Evolutionary conservation across 768 basidiomycete species (phyloP), one percentile per base, ranked within the genome.

Genomic region (Kwoniella bestiolae): DNA sequence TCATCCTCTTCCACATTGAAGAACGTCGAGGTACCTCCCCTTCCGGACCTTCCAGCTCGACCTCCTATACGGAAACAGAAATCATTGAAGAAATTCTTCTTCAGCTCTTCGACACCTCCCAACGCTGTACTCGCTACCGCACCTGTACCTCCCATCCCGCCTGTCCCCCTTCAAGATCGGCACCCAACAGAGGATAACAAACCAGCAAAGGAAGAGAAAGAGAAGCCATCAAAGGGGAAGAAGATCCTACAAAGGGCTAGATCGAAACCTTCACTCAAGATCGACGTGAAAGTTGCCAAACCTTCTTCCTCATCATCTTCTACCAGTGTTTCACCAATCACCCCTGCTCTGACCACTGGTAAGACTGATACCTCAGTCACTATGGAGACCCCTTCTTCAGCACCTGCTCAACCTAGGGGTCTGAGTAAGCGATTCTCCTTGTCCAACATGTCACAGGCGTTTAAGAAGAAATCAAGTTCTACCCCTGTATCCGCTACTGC

Each of bases 391-490:
- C 53, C 62, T 31, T 29, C 34, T 9, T 63, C 62, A 0, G 52
- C 55, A 18, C 50, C 63, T n/a, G 34, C 52, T 25, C 35, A 23
- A 26, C 55, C 60, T 25, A 60, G 66, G 25, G 65, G 73, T 29
- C 55, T 76, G 44, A 69, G 60, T 26, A 77, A 77, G 59, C 47
- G 75, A 7, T 77, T 77, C 61, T 72, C 71, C 5, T 45, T 77
- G 38, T 67, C 66, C 25, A 77, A 77, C 56, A 74, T 77, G 70
- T 64, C 64, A 29, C 56, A 63, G n/a, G 73, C 75, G 8, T 77
- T 77, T 67, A 74, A 70, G 49, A 63, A 66, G 56, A 64, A 63
- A 49, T 55, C 63, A 26, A 60, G 60, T 52, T 51, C 59, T 45
- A 55, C 32, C 31, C 68, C 45, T 52, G 63, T 18, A 59, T 53